phyloP scores from a whole-genome alignment of 768 basidiomycete genomes.

The Agaricus blazei region DNA sequence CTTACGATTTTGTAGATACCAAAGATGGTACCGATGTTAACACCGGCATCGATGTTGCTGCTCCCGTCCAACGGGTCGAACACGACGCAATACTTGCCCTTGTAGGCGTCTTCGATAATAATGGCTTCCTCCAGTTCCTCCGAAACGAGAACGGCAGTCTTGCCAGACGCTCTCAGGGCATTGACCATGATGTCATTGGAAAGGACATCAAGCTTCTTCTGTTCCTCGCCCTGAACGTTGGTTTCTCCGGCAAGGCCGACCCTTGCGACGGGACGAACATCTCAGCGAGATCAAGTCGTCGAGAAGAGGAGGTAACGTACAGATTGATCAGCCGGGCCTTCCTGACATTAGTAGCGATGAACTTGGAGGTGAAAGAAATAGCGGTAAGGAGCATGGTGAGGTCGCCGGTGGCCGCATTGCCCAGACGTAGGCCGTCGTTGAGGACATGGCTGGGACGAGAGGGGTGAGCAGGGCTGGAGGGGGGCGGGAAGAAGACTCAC shows the following conservation, averaged over 20 bases:
- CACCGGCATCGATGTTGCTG: constrained; percentile 98
- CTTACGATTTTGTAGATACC: constrained; percentile 90
- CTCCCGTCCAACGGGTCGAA: constrained; percentile 97
- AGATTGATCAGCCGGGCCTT: constrained; percentile 97
- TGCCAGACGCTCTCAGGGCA: constrained; percentile 92
- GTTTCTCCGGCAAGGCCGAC: constrained; percentile 95
- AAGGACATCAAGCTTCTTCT: constrained; percentile 98
- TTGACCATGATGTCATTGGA: constrained; percentile 99
- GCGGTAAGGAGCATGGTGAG: constrained; percentile 91
- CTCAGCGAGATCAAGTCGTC: constrained; percentile 3
- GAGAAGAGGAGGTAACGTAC: constrained; percentile 39
- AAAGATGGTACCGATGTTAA: constrained; percentile 97
- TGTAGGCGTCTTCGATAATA: constrained; percentile 76
- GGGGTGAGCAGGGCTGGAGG: constrained; percentile 7
- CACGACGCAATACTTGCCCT: constrained; percentile 93
- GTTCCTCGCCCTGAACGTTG: constrained; percentile 97
- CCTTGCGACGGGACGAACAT: constrained; percentile 32
- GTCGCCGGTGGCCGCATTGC: constrained; percentile 84
- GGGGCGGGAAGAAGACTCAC: constrained; percentile 33
- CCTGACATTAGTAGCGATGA: constrained; percentile 97
- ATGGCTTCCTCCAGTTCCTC: constrained; percentile 94
- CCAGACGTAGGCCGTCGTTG: constrained; percentile 77
- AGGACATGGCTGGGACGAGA: constrained; percentile 59
- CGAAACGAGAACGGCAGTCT: constrained; percentile 93
- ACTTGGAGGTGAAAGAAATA: constrained; percentile 94